Evolutionary conservation across 768 basidiomycete genomes (phyloP), one percentile per base, ranked within the genome.

Genomic region (Auriscalpium vulgare): DNA sequence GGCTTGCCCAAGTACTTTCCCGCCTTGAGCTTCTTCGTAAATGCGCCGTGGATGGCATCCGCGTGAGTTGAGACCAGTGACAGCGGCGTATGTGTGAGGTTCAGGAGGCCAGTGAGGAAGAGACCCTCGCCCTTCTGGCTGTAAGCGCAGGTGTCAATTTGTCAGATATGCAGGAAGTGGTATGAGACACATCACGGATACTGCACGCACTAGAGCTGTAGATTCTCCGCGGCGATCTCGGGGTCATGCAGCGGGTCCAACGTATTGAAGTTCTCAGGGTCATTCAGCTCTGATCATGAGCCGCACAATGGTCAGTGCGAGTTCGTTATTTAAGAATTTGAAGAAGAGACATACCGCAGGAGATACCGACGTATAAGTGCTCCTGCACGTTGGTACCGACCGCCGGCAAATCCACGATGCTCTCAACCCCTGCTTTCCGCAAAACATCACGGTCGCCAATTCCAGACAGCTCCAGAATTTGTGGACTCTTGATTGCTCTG

Each of bases 381-480:
- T 82, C 80, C 59, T 81, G 79, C n/a, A 79, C 66, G 59, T 82
- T 82, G 63, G 74, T 71, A 1, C 82, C 81, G 11, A 83, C 80
- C 10, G 73, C 74, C 7, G 69, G 68, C 7, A 81, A 67, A 47
- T 79, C 74, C 23, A 78, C 50, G 53, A 69, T 65, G 21, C 68
- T 55, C 0, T 66, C 56, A 43, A 85, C 70, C 2, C 72, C 74
- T 16, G 77, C 61, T 6, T 58, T 67, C 23, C 68, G 60, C 36
- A 84, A 67, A 19, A 78, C 58, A 2, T 67, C 68, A 13, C 63
- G 62, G 36, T 74, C 68, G 16, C 83, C 83, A 53, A 84, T 77
- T 21, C 83, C 84, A 6, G 80, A 82, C 2, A 84, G 67, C 61
- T 84, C 79, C 2, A 84, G 74, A 9, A 85, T 68, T 61, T 55